phyloP scores from a whole-genome alignment of 805 yeast genomes.

The Kluyveromyces wickerhamii region DNA sequence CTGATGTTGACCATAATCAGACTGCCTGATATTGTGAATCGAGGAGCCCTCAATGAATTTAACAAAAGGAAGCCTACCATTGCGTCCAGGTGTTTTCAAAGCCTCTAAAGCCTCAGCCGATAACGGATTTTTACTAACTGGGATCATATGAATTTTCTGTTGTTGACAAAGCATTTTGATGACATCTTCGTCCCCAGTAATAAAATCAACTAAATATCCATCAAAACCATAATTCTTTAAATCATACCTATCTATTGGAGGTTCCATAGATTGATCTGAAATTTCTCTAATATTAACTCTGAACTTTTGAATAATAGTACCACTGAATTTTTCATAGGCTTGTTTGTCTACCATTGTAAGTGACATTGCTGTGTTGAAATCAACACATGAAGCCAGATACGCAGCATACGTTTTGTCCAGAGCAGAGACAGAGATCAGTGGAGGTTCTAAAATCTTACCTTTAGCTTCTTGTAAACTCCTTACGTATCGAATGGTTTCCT shows the following conservation, averaged over 20 bases:
- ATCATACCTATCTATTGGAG: slow-evolving; percentile 27
- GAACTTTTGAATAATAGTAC: slow-evolving; percentile 35
- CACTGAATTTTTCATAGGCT: slow-evolving; percentile 41
- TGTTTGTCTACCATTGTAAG: slow-evolving; percentile 50
- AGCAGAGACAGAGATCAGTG: slow-evolving; percentile 55
- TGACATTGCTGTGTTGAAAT: slow-evolving; percentile 46
- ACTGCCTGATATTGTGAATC: slow-evolving; percentile 42
- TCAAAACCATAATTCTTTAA: slow-evolving; percentile 60
- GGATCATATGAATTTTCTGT: slow-evolving; percentile 46
- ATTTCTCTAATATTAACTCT: slow-evolving; percentile 54
- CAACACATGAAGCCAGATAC: slow-evolving; percentile 51
- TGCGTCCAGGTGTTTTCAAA: slow-evolving; percentile 30
- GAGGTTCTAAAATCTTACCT: slow-evolving; percentile 58
- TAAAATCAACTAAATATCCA: slow-evolving; percentile 63
- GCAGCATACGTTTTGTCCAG: slow-evolving; percentile 42
- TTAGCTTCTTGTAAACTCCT: slow-evolving; percentile 33
- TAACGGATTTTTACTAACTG: slow-evolving; percentile 48
- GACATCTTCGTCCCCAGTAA: slow-evolving; percentile 67
- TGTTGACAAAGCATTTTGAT: slow-evolving; percentile 60
- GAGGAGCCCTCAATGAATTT: slow-evolving; percentile 56
- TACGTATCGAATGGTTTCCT: slow-evolving; percentile 26
- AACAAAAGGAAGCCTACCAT: slow-evolving; percentile 40
- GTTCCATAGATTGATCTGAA: slow-evolving; percentile 13
- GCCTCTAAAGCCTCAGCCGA: slow-evolving; percentile 33
- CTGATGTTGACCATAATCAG: slow-evolving; percentile 58